These are phyloP conservation scores for Dactylellina haptotyla DNA, from an alignment of 2,329 filamentous ascomycete species.

Conservation along the genomic window DNA sequence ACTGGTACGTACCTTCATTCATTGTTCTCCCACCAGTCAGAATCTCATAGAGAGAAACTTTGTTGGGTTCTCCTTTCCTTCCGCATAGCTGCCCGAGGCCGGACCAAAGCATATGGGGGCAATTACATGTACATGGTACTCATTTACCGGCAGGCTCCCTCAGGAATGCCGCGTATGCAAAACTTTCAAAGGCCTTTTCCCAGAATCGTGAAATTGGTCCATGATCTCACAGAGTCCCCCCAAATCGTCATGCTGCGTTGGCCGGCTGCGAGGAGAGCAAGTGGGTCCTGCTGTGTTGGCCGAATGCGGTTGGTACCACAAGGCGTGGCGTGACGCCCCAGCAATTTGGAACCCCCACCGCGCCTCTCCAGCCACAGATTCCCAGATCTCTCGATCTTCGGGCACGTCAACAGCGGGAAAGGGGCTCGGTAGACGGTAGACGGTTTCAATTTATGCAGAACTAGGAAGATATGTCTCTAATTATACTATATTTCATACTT, in stretches of 20 bases:
- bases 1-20: too few relatives aligned
- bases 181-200: too few relatives aligned
- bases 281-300: slow-evolving; percentile 47
- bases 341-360: slow-evolving; percentile 24
- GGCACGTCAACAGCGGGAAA: slow-evolving; percentile 21
- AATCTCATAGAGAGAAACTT: slow-evolving; percentile 13
- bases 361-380: slow-evolving; percentile 32
- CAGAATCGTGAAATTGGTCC: too few relatives aligned
- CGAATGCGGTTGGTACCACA: slow-evolving; percentile 49
- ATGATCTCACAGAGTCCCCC: too few relatives aligned
- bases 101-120: slow-evolving; percentile 10
- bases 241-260: slow-evolving; percentile 30
- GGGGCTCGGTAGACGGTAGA: slow-evolving; percentile 39
- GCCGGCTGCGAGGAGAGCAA: slow-evolving; percentile 16
- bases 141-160: slow-evolving; percentile 27
- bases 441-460: slow-evolving; percentile 51
- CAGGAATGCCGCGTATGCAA: slow-evolving; percentile 40
- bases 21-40: too few relatives aligned
- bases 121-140: slow-evolving; percentile 31
- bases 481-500: slow-evolving; percentile 17
- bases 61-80: slow-evolving; percentile 22
- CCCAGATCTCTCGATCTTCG: slow-evolving; percentile 20
- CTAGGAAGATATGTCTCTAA: slow-evolving; percentile 32
- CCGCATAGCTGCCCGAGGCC: slow-evolving; percentile 27
- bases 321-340: slow-evolving; percentile 38